A percentile compares a stretch with the other conserved stretches of the same genome.
phyloP scores from a whole-genome alignment of 805 yeast species.

The Hanseniaspora guilliermondii region DNA sequence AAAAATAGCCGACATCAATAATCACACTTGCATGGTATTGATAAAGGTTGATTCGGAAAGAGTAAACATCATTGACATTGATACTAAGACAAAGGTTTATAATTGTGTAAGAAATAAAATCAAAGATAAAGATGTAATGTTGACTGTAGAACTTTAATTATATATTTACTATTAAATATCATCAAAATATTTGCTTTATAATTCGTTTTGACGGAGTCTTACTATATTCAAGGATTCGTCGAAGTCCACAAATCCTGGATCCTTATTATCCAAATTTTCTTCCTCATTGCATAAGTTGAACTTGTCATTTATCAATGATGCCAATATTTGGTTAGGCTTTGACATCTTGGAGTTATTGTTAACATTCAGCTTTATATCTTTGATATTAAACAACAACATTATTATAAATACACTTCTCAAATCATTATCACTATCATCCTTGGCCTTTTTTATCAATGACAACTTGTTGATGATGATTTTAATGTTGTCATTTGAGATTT shows the following conservation, averaged over 20 bases:
- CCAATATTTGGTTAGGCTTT: slow-evolving; percentile 4
- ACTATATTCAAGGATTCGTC: neutral
- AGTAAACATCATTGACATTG: slow-evolving; percentile 6
- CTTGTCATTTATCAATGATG: slow-evolving; percentile 8
- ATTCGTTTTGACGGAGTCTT: neutral
- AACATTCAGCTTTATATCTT: slow-evolving; percentile 11
- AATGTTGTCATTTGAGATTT: slow-evolving; percentile 4
- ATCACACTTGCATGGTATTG: slow-evolving; percentile 1
- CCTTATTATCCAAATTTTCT: neutral
- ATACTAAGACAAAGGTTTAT: slow-evolving; percentile 5
- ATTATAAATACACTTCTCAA: neutral
- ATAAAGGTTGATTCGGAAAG: slow-evolving; percentile 2
- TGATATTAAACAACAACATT: slow-evolving; percentile 10
- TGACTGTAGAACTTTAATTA: slow-evolving; percentile 1
- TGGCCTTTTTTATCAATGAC: neutral
- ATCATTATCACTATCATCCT: neutral
- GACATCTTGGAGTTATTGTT: slow-evolving; percentile 4
- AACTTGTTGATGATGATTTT: slow-evolving; percentile 10
- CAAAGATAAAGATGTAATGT: neutral
- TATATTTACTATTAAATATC: neutral
- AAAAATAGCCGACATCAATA: neutral
- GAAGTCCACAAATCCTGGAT: neutral
- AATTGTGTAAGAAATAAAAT: neutral
- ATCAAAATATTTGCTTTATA: neutral
- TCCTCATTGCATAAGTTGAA: neutral